Conservation (phyloP, 1,284 basidiomycete species). For the Rhodotorula sp. region DNA sequence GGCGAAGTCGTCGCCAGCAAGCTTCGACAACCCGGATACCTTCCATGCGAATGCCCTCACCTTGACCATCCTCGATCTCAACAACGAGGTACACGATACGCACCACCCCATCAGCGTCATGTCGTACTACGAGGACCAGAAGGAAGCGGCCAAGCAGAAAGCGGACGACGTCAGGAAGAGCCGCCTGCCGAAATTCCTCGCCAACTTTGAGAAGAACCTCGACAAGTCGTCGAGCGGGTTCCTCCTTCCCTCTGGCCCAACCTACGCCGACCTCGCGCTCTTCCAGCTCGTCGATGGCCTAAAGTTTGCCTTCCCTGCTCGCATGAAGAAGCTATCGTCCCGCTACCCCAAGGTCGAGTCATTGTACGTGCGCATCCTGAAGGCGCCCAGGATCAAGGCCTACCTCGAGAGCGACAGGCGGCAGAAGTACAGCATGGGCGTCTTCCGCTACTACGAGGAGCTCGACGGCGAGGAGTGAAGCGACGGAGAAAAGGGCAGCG, state of each 20-base stretch:
- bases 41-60: slow-evolving; percentile 50
- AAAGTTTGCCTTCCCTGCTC: slow-evolving; percentile 56
- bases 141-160: slow-evolving; percentile 47
- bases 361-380: slow-evolving; percentile 42
- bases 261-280: slow-evolving; percentile 56
- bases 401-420: slow-evolving; percentile 55
- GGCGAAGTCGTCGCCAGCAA: slow-evolving; percentile 53
- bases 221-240: slow-evolving; percentile 44
- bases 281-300: slow-evolving; percentile 54
- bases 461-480: slow-evolving; percentile 49
- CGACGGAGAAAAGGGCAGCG: not conserved
- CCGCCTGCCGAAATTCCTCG: slow-evolving; percentile 57
- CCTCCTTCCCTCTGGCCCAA: slow-evolving; percentile 52
- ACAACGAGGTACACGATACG: slow-evolving; percentile 50
- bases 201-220: slow-evolving; percentile 52
- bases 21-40: slow-evolving; percentile 54
- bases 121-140: slow-evolving; percentile 59
- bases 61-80: slow-evolving; percentile 54
- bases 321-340: slow-evolving; percentile 47
- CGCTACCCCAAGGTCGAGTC: slow-evolving; percentile 47
- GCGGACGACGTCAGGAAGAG: slow-evolving; percentile 52
- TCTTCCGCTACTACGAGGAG: slow-evolving; percentile 57
- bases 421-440: slow-evolving; percentile 51
- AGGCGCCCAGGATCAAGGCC: slow-evolving; percentile 51
- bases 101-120: slow-evolving; percentile 52